These are phyloP conservation scores for Phytopythium oedochilum DNA, from an alignment of 352 stramenopile species.

Conservation along the genomic window DNA sequence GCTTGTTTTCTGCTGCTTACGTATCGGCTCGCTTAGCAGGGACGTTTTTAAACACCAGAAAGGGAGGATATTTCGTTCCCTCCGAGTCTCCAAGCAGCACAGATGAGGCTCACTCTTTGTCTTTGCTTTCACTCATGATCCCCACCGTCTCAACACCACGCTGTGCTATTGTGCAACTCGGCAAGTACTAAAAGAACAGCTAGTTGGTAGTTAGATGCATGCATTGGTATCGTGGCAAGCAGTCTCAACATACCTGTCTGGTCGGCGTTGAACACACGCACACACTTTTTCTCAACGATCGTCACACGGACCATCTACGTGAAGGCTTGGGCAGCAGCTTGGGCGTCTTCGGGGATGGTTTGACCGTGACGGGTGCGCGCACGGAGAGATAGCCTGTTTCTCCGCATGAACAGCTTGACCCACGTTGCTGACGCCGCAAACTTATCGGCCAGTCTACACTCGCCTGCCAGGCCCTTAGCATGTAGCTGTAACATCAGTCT, in stretches of 20 bases:
- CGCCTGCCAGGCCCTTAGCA: neutral
- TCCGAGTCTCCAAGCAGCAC: slow-evolving; percentile 5
- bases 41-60: slow-evolving; percentile 7
- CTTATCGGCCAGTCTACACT: neutral
- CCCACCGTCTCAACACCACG: slow-evolving; percentile 4
- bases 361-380: neutral
- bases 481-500: neutral
- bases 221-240: too few species aligned
- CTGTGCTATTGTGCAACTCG: neutral
- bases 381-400: neutral
- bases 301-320: neutral
- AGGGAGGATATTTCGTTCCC: slow-evolving; percentile 3
- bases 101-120: slow-evolving; percentile 7
- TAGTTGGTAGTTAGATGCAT: neutral
- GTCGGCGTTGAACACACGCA: slow-evolving; percentile 2
- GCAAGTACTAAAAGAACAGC: slow-evolving; percentile 17
- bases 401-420: neutral
- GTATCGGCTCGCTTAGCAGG: neutral
- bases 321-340: neutral
- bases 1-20: neutral
- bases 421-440: neutral
- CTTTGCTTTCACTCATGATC: slow-evolving; percentile 2
- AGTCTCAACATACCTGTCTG: slow-evolving; percentile 10
- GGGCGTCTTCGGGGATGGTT: neutral
- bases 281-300: neutral